Conservation (phyloP, 257 asterid species). For the Solanum tarijense region DNA sequence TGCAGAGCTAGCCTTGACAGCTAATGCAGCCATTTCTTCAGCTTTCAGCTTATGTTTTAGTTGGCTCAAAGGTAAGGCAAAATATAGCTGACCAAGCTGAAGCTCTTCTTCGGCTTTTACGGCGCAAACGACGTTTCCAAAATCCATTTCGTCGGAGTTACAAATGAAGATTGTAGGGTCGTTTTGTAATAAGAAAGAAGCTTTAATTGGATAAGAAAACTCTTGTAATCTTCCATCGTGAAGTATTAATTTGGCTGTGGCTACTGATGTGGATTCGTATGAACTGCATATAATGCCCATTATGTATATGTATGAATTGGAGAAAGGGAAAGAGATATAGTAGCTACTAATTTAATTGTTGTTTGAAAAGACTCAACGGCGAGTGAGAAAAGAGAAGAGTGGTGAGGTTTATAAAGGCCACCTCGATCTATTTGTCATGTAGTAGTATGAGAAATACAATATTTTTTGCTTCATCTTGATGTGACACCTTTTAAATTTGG, state of each 20-base stretch:
- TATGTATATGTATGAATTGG: neutral
- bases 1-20: constrained; percentile 88
- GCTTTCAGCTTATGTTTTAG: constrained; percentile 50
- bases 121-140: constrained; percentile 60
- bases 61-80: constrained; percentile 62
- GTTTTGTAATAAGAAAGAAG: constrained; percentile 52
- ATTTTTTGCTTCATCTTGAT: neutral
- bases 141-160: constrained; percentile 90
- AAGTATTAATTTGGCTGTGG: constrained; percentile 65
- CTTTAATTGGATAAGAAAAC: constrained; percentile 70
- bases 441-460: neutral
- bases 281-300: constrained; percentile 84
- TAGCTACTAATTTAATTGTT: neutral
- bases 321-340: neutral
- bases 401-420: constrained; percentile 8
- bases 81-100: constrained; percentile 74
- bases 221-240: constrained; percentile 77
- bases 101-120: constrained; percentile 67
- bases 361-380: neutral
- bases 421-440: constrained; percentile 25
- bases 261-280: constrained; percentile 55
- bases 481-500: too few relatives aligned
- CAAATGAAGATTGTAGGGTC: constrained; percentile 64
- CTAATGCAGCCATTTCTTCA: constrained; percentile 98
- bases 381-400: neutral